These are phyloP conservation scores for Stephania yunnanensis DNA, from an alignment of 164 flowering plant species.

Conservation along the genomic window DNA sequence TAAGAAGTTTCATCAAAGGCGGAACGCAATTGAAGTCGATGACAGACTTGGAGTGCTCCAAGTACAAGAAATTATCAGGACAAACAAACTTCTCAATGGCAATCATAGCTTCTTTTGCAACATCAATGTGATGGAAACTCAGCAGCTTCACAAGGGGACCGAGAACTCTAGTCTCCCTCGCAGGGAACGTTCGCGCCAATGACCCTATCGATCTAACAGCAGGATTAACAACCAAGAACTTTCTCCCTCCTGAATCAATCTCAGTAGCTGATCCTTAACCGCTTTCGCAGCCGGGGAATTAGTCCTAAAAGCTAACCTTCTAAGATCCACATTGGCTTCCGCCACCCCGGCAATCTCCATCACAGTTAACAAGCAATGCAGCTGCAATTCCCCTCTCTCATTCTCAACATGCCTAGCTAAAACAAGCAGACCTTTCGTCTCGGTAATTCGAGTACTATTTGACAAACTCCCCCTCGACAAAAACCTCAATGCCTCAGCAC, in stretches of 20 bases:
- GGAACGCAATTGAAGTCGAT: conserved; percentile 55
- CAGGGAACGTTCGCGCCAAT: conserved; percentile 69
- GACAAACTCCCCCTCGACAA: conserved; percentile 48
- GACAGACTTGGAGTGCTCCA: conserved; percentile 65
- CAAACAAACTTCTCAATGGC: conserved; percentile 60
- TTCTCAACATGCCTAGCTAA: conserved; percentile 65
- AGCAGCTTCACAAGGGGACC: conserved; percentile 51
- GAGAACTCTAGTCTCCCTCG: conserved; percentile 62
- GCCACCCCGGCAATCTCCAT: conserved; percentile 74
- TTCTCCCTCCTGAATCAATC: conserved; percentile 36
- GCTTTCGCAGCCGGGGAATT: conserved; percentile 71
- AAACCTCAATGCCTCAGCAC: conserved; percentile 68
- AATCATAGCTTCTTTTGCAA: conserved; percentile 65
- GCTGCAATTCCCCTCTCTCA: conserved; percentile 55
- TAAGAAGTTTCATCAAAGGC: conserved; percentile 47
- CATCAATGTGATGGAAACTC: conserved; percentile 30
- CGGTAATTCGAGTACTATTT: conserved; percentile 65
- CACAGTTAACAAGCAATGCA: conserved; percentile 58
- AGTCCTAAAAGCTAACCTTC: conserved; percentile 68
- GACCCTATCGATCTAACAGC: conserved; percentile 73
- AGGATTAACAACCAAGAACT: conserved; percentile 35
- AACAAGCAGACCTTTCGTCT: conserved; percentile 68
- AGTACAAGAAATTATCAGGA: conserved; percentile 45
- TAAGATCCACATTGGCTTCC: conserved; percentile 53
- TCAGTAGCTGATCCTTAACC: conserved; percentile 62